phyloP scores from a whole-genome alignment of 139 green algal genomes.

The Coelastrella sp. region DNA sequence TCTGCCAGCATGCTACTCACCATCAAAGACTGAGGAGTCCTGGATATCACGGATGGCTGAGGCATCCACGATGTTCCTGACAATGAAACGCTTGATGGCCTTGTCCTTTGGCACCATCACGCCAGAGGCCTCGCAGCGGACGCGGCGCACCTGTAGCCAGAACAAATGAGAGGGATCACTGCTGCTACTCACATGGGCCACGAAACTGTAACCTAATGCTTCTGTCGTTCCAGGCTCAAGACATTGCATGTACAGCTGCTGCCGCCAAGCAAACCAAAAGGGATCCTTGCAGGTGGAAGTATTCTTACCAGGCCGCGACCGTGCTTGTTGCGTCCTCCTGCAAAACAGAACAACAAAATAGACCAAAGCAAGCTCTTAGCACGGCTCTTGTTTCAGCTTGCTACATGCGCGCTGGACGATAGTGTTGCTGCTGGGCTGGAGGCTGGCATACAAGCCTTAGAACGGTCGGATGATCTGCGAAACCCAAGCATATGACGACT shows the following conservation, averaged over 20 bases:
- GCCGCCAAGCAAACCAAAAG: neutral
- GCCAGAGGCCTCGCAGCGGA: constrained; percentile 96
- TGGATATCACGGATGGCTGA: constrained; percentile 98
- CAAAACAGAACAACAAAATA: neutral
- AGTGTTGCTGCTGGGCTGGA: neutral
- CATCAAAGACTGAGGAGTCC: constrained; percentile 92
- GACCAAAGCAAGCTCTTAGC: constrained; percentile 1
- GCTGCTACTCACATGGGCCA: too few species aligned
- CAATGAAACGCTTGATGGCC: constrained; percentile 99
- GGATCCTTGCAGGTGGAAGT: neutral
- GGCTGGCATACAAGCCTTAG: neutral
- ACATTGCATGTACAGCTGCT: neutral
- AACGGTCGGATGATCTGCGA: neutral
- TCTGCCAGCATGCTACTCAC: constrained; percentile 71
- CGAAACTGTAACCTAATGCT: neutral
- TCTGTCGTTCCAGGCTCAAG: too few species aligned
- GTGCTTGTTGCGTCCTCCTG: constrained; percentile 86
- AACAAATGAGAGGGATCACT: too few species aligned
- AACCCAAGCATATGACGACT: neutral
- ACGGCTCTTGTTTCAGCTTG: too few species aligned
- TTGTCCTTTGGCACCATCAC: constrained; percentile 99
- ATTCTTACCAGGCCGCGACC: constrained; percentile 85
- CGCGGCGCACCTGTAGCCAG: constrained; percentile 83
- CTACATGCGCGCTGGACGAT: too few species aligned
- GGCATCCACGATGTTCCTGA: constrained; percentile 98